A percentile compares a stretch with the other conserved stretches of the same genome.
phyloP scores from a whole-genome alignment of 2,329 filamentous ascomycete genomes.

The Myrmaecium sp. region DNA sequence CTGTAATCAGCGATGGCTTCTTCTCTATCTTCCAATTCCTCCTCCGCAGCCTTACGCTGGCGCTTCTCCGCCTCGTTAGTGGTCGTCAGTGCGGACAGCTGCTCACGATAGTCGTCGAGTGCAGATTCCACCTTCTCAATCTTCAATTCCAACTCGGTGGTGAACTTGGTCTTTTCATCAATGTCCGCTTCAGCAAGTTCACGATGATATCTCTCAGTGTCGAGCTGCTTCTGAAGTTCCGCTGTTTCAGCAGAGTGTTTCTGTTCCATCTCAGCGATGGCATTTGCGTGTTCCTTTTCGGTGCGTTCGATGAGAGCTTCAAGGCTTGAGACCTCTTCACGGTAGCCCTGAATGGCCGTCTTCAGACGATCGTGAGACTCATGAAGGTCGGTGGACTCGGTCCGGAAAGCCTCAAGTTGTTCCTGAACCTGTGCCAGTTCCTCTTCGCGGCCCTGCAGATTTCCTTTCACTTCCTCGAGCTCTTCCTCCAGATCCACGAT shows the following conservation, averaged over 20 bases:
- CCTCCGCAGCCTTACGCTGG: constrained; percentile 18
- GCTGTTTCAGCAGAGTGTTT: constrained; percentile 14
- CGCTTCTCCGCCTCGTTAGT: constrained; percentile 17
- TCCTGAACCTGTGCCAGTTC: constrained; percentile 14
- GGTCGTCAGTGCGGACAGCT: constrained; percentile 17
- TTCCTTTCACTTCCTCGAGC: constrained; percentile 5
- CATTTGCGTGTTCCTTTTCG: constrained; percentile 21
- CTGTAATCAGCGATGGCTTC: constrained; percentile 21
- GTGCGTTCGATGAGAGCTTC: constrained; percentile 20
- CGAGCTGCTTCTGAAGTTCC: constrained; percentile 19
- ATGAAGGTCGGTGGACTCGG: constrained; percentile 18
- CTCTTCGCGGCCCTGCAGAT: constrained; percentile 18
- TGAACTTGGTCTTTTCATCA: constrained; percentile 20
- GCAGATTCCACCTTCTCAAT: constrained; percentile 20
- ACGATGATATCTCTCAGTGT: constrained; percentile 19
- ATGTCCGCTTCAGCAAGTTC: constrained; percentile 22
- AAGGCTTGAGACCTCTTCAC: constrained; percentile 20
- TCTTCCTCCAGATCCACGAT: constrained; percentile 21
- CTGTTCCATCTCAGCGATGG: constrained; percentile 21
- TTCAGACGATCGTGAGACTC: constrained; percentile 19
- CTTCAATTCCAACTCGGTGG: constrained; percentile 22
- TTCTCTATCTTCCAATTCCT: constrained; percentile 20
- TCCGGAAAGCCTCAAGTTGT: constrained; percentile 12
- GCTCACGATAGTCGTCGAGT: constrained; percentile 14
- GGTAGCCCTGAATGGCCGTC: constrained; percentile 22